These are phyloP conservation scores for Perkinsus olseni DNA, from an alignment of 169 alveolate species.

Conservation along the genomic window DNA sequence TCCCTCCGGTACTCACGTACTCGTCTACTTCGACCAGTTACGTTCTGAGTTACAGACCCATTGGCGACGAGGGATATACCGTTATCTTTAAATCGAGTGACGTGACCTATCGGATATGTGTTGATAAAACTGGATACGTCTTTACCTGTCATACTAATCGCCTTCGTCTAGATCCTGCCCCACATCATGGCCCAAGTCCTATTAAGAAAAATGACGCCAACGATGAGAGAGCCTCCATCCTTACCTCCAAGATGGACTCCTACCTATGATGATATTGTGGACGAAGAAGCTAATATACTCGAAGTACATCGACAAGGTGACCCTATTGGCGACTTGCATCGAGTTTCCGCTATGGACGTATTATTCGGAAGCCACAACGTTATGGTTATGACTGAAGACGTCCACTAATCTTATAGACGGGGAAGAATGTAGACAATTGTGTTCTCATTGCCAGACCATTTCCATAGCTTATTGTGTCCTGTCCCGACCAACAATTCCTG, in stretches of 20 bases:
- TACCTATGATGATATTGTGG: too few relatives aligned
- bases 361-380: not conserved
- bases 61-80: not conserved
- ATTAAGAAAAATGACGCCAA: too few relatives aligned
- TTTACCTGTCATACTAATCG: not conserved
- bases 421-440: too few relatives aligned
- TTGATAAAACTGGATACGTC: not conserved
- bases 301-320: not conserved
- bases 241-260: not conserved
- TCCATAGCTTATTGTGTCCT: too few relatives aligned
- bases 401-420: too few relatives aligned
- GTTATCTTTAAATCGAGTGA: not conserved
- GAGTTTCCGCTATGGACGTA: not conserved
- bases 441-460: too few relatives aligned
- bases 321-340: not conserved
- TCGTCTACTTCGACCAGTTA: not conserved
- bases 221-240: too few relatives aligned
- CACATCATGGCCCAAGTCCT: too few relatives aligned
- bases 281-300: not conserved
- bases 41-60: not conserved
- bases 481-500: too few relatives aligned
- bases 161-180: not conserved
- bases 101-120: not conserved
- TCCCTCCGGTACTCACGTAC: not conserved
- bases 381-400: not conserved